Percentiles rank a stretch among this genome's conserved stretches.
These are phyloP conservation scores for Globisporangium megalacanthum DNA, from an alignment of 352 stramenopile genomes.

Conservation along the genomic window DNA sequence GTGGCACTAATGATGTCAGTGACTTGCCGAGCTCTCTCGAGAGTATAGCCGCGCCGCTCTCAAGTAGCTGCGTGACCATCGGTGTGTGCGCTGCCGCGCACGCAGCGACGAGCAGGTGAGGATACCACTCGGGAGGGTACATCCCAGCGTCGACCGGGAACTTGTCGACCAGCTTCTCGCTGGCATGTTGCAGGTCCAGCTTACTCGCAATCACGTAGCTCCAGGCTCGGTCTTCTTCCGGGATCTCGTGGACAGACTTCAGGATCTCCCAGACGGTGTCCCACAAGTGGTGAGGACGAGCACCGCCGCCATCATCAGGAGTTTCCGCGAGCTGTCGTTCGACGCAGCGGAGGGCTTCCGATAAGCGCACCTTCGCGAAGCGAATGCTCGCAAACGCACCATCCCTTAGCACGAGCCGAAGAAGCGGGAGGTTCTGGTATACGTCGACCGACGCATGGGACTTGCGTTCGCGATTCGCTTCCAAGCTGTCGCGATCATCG, in stretches of 20 bases:
- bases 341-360: neutral
- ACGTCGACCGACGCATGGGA: neutral
- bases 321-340: neutral
- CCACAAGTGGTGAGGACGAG: neutral
- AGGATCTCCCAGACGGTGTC: slow-evolving; percentile 12
- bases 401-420: neutral
- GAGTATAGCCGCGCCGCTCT: no score
- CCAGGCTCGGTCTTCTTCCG: slow-evolving; percentile 17
- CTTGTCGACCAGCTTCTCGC: neutral
- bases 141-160: slow-evolving; percentile 2
- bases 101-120: slow-evolving; percentile 1
- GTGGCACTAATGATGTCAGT: no score
- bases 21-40: no score
- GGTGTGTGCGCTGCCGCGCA: neutral
- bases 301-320: neutral
- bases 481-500: neutral
- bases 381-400: slow-evolving; percentile 2
- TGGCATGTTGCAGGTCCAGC: neutral
- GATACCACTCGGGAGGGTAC: slow-evolving; percentile 1
- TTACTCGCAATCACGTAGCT: slow-evolving; percentile 18
- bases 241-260: slow-evolving; percentile 10
- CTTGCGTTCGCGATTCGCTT: neutral
- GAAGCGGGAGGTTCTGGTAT: neutral
- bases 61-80: slow-evolving; percentile 6
- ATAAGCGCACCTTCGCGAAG: slow-evolving; percentile 4